Conservation (phyloP, 176 grass and related monocot species). For the Musa acuminata region DNA sequence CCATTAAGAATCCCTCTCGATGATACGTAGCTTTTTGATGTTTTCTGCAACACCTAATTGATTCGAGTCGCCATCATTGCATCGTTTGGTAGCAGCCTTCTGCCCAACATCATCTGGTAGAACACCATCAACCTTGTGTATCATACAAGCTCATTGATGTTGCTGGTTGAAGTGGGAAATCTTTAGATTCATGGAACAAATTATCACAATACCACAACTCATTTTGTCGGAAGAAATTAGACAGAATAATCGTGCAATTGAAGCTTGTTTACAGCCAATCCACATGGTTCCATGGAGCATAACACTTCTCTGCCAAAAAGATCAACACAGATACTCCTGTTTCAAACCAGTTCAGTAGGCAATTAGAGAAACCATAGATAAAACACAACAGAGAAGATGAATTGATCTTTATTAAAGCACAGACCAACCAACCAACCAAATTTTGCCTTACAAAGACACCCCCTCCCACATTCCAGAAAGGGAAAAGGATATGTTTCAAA, state of each 20-base stretch:
- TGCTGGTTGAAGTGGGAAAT: not conserved
- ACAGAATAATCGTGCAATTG: not conserved
- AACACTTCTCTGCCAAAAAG: too few relatives aligned
- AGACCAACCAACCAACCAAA: constrained; percentile 27
- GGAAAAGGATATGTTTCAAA: constrained; percentile 25
- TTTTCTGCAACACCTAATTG: not conserved
- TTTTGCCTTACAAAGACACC: constrained; percentile 31
- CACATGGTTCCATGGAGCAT: not conserved
- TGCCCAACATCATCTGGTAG: not conserved
- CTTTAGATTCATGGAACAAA: too few relatives aligned
- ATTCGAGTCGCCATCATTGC: not conserved
- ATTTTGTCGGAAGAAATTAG: not conserved
- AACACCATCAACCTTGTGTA: too few relatives aligned
- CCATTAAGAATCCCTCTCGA: not conserved
- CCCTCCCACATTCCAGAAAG: constrained; percentile 27
- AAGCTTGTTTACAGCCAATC: not conserved
- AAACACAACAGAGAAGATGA: not conserved
- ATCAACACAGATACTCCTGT: not conserved
- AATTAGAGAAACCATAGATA: not conserved
- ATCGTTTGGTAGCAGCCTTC: not conserved
- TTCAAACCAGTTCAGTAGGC: not conserved
- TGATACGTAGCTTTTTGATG: not conserved
- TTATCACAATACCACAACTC: not conserved
- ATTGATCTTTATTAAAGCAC: constrained; percentile 11
- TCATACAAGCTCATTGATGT: not conserved